Base-by-base conservation (phyloP, 2,329 filamentous ascomycete genomes). In the Xylaria sp. region DNA sequence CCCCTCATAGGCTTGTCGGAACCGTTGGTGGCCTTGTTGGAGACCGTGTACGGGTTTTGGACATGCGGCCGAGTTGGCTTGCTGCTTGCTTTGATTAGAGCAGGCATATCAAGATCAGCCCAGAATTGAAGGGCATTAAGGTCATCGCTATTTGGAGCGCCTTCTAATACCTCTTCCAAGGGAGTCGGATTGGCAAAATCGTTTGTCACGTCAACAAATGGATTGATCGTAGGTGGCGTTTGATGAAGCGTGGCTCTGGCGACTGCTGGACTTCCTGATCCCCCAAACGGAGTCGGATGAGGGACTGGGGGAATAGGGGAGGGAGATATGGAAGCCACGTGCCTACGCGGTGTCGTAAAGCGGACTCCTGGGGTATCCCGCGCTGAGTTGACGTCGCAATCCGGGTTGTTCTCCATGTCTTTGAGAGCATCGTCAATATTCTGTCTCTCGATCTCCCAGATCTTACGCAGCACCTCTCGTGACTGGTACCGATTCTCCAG, bases 401-500 rank as follows among this genome's bases (percentile, higher is more conserved):
- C 4, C 1, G 55, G 15, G 28, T 67, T n/a, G 1, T 23, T 2
- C 4, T 28, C 9, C 23, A 66, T 20, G 20, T 52, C 20, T 5
- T 46, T 2, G 49, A 72, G 25, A 3, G 25, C 60, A 2, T 54
- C 12, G 13, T 68, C 49, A 36, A 72, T 54, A 1, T 1, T 41
- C 4, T 20, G 1, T 33, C 31, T 56, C n/a, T 71, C 48, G 2
- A 5, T n/a, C n/a, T 25, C 8, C 71, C 71, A 72, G 1, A 1
- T 1, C 4, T 1, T 2, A 36, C 58, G 56, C 25, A 68, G 23
- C 2, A 43, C 0, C 15, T 48, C 46, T 20, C 69, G 69, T 23
- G 28, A 4, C 7, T n/a, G 2, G 39, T 69, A 72, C 15, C 64
- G 69, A 3, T n/a, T 33, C 8, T 58, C 33, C 5, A 71, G 51